These are phyloP conservation scores for Candolleomyces aberdarensis DNA, from an alignment of 768 basidiomycete genomes.

Conservation along the genomic window DNA sequence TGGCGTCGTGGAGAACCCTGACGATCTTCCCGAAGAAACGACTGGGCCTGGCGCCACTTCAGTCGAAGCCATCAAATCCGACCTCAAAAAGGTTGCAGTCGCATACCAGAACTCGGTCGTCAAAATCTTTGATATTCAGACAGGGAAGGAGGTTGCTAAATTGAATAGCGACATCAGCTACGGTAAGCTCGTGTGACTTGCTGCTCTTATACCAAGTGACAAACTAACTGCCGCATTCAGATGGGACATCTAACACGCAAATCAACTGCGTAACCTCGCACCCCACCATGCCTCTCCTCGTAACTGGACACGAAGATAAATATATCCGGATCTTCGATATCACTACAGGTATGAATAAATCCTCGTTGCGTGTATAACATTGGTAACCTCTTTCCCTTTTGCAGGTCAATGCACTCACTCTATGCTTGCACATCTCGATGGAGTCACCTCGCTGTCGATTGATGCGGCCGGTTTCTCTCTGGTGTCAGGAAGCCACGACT, in stretches of 20 bases:
- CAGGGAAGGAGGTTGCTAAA: conserved; percentile 70
- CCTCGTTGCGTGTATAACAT: conserved; percentile 4
- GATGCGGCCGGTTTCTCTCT: conserved; percentile 85
- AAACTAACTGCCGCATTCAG: conserved; percentile 31
- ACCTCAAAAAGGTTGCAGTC: conserved; percentile 84
- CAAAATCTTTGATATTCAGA: conserved; percentile 90
- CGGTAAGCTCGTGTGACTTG: conserved; percentile 34
- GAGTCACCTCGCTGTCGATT: conserved; percentile 87
- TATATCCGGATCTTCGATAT: conserved; percentile 89
- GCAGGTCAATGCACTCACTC: conserved; percentile 85
- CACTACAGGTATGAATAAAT: conserved; percentile 56
- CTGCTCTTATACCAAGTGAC: not conserved
- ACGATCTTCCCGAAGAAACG: conserved; percentile 46
- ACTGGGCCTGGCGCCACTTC: conserved; percentile 74
- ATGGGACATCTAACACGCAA: conserved; percentile 73
- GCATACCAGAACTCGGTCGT: conserved; percentile 87
- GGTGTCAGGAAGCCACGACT: conserved; percentile 90
- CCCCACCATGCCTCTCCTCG: conserved; percentile 83
- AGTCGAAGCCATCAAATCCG: conserved; percentile 78
- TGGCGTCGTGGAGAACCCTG: conserved; percentile 52
- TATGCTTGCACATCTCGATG: conserved; percentile 87
- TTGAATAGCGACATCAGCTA: conserved; percentile 58
- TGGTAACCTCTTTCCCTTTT: conserved; percentile 6
- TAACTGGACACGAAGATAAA: conserved; percentile 93
- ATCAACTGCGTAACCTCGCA: conserved; percentile 87